Base-by-base conservation (phyloP, 345 rosid species). In the Pistacia vera region DNA sequence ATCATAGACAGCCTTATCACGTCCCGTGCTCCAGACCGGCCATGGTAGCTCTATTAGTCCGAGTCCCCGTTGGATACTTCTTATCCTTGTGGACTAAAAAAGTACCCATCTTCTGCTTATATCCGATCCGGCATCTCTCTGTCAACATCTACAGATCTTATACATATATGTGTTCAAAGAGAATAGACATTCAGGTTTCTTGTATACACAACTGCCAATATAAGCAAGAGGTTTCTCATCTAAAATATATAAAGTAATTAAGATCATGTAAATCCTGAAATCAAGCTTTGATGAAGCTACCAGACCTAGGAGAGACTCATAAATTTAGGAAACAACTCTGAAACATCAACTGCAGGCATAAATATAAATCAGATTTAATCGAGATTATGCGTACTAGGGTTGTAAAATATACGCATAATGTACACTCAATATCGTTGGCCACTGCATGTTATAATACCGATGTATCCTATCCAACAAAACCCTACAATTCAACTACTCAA, bases 11-110 rank as follows among this genome's bases (percentile, higher is more conserved):
- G 97, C 93, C 78, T 96, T 96, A 87, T 96, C 99, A 79, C 99
- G 76, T 20, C 99, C 99, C 0, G 99, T 93, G 99, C 99, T 95
- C 99, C 99, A 95, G 74, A 96, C 99, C 99, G 5, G 98, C 98
- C 84, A 96, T 84, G 51, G 99, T 96, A 25, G 99, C 99, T 83
- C 99, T 82, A 54, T 96, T 96, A 2, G 99, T 96, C 72, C 99
- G 89, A 49, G 98, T 93, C 76, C 98, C 98, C 2, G 98, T 95
- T 1, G 98, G 98, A 80, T 95, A 95, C 83, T 95, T 95, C 88
- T 93, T 95, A 63, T 95, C 99, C 83, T 95, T 95, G 86, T 95
- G 99, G n/a, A 82, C 98, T 95, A 74, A 95, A 96, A 89, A 96
- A 96, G 81, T 93, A 96, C 99, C 97, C 93, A 83, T 96, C 99